phyloP scores from a whole-genome alignment of 148 eudicot species.

The Rhododendron vialii region DNA sequence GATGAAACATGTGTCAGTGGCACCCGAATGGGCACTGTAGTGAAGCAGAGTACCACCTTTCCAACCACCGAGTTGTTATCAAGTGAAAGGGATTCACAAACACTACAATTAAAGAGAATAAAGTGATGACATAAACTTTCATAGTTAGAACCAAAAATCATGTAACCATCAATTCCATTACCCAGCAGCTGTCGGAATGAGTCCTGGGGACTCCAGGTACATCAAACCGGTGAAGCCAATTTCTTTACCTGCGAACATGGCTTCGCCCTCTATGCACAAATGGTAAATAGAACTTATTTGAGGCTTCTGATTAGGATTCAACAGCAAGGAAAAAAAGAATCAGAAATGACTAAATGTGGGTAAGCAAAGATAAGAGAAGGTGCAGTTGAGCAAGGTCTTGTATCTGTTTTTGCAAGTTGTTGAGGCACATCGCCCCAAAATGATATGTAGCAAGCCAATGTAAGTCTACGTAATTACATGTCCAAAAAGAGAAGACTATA shows the following conservation, averaged over 20 bases:
- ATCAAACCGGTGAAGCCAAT: neutral
- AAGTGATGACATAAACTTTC: neutral
- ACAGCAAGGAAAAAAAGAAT: neutral
- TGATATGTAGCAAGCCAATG: too few species aligned
- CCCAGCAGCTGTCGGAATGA: neutral
- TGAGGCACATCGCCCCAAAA: too few species aligned
- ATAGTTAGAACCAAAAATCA: neutral
- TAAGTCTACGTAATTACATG: neutral
- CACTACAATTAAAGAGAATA: neutral
- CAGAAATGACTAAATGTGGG: neutral
- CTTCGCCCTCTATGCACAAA: neutral
- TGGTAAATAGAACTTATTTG: neutral
- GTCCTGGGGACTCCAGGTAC: neutral
- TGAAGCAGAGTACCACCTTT: neutral
- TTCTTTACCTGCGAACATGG: neutral
- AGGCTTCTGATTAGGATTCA: neutral
- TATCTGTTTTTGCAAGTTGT: too few species aligned
- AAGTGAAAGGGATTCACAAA: neutral
- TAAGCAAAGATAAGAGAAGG: neutral
- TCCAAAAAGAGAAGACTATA: neutral
- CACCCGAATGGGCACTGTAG: neutral
- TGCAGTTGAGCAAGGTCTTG: neutral
- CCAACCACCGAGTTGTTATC: neutral
- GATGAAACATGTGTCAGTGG: neutral
- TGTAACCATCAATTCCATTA: neutral